These are phyloP conservation scores for Dillenia suffruticosa DNA, from an alignment of 164 flowering plant species.

Conservation along the genomic window DNA sequence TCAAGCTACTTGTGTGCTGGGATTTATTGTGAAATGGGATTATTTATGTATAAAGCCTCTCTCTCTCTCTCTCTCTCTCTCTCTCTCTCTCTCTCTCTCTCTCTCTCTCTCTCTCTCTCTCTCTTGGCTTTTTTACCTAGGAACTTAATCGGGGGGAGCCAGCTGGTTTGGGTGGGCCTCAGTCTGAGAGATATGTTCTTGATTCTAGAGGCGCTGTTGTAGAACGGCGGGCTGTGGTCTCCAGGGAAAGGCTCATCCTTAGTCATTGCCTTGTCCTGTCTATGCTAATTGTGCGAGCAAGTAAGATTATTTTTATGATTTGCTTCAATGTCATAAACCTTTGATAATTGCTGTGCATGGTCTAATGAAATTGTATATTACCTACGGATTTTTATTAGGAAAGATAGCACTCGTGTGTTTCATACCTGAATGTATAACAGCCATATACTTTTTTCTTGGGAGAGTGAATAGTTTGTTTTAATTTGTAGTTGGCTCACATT, in stretches of 20 bases:
- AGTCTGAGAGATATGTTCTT: conserved; percentile 61
- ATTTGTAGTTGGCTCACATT: too few species aligned
- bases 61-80: background rate
- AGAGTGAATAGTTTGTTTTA: too few species aligned
- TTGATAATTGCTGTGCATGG: too few species aligned
- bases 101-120: background rate
- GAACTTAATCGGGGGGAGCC: conserved; percentile 90
- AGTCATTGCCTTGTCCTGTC: conserved; percentile 92
- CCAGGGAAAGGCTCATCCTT: conserved; percentile 78
- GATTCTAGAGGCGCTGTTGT: conserved; percentile 95
- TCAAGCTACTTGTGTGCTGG: too few species aligned
- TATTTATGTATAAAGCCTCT: background rate
- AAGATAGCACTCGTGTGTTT: too few species aligned
- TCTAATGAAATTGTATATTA: too few species aligned
- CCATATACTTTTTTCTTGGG: too few species aligned
- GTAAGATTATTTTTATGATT: conserved; percentile 38
- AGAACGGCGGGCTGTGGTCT: conserved; percentile 82
- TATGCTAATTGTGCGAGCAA: conserved; percentile 65
- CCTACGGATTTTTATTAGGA: too few species aligned
- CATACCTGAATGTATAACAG: too few species aligned
- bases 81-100: too few species aligned
- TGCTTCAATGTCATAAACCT: too few species aligned
- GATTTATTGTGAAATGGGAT: too few species aligned
- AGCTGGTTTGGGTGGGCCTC: conserved; percentile 88
- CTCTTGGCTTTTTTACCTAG: conserved; percentile 23